phyloP scores from a whole-genome alignment of 805 yeast species.

The Danielia reshetovae region DNA sequence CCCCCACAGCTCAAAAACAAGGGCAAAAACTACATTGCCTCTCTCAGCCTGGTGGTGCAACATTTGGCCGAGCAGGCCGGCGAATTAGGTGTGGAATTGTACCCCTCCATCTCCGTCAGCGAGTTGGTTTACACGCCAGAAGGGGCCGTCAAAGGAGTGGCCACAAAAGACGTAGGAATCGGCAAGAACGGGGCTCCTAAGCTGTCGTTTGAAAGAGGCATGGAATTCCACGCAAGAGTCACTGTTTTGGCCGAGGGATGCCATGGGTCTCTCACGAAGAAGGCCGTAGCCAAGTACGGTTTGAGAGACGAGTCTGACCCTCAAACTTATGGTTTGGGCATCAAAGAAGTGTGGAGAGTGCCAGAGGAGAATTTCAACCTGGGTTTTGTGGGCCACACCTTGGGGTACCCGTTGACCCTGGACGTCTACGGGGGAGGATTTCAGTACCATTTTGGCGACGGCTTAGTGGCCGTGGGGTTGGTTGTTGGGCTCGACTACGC shows the following conservation, averaged over 20 bases:
- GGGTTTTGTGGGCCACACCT: constrained; percentile 80
- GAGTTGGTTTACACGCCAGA: constrained; percentile 61
- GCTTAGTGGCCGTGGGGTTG: constrained; percentile 86
- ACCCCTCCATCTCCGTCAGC: constrained; percentile 84
- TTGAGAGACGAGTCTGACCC: constrained; percentile 61
- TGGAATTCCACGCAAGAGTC: constrained; percentile 90
- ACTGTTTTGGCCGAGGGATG: constrained; percentile 98
- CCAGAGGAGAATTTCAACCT: constrained; percentile 71
- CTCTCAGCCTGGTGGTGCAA: constrained; percentile 75
- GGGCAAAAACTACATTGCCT: constrained; percentile 79
- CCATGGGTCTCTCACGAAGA: constrained; percentile 87
- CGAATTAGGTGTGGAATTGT: constrained; percentile 88
- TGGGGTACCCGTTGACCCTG: constrained; percentile 80
- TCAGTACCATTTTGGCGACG: constrained; percentile 94
- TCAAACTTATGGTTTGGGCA: constrained; percentile 94
- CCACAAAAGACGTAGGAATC: constrained; percentile 91
- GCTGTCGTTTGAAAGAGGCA: constrained; percentile 86
- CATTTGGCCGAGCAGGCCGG: constrained; percentile 87
- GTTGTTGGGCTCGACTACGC: constrained; percentile 92
- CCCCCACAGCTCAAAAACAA: constrained; percentile 87
- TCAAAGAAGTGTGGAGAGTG: constrained; percentile 97
- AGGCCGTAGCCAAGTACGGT: constrained; percentile 63
- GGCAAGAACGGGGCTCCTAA: constrained; percentile 72
- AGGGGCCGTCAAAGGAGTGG: constrained; percentile 77
- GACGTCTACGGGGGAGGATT: constrained; percentile 95